These are phyloP conservation scores for Aegilops tauschii DNA, from an alignment of 176 grass and related monocot genomes.

Conservation along the genomic window DNA sequence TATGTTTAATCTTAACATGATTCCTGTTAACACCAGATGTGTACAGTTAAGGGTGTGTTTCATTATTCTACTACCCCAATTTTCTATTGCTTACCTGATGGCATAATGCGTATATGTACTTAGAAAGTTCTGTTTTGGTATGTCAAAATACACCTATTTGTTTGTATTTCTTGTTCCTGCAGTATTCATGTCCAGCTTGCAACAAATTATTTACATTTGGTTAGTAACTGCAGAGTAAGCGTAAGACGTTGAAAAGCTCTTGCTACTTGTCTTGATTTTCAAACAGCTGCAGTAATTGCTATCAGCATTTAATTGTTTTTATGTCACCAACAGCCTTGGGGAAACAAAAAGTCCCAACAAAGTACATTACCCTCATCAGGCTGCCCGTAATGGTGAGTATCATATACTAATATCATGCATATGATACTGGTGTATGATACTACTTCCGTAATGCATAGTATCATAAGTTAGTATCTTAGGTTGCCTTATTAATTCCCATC, in stretches of 20 bases:
- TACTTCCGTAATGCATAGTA: no score
- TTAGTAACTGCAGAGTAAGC: background rate
- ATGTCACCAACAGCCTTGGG: background rate
- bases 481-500: no score
- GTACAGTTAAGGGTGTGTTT: background rate
- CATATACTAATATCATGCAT: no score
- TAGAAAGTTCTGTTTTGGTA: background rate
- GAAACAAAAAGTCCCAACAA: no score
- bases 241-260: background rate
- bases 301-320: background rate
- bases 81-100: background rate
- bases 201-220: background rate
- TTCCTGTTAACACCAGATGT: background rate
- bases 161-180: background rate
- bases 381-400: no score
- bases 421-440: no score
- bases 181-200: background rate
- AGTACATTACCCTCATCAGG: no score
- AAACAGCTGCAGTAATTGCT: background rate
- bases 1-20: constrained; percentile 14
- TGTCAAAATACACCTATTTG: background rate
- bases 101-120: background rate
- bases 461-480: no score
- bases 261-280: background rate
- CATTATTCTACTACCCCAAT: background rate